Evolutionary conservation across 2,329 filamentous ascomycete species (phyloP), one percentile per base, ranked within the genome.

Genomic region (Fusarium ambrosium): DNA sequence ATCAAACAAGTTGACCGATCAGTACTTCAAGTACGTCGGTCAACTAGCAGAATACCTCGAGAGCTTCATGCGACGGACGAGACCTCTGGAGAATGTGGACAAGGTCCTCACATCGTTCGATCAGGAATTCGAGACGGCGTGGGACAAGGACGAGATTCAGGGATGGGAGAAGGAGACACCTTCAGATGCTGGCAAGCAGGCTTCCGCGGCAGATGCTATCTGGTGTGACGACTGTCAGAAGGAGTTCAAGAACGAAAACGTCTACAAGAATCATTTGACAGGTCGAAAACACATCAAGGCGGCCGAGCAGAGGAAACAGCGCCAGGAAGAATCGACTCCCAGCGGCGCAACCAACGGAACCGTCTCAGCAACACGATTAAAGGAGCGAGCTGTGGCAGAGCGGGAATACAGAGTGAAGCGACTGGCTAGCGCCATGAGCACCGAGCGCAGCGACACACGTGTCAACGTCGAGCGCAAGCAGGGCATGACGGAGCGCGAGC

Each of bases 391-490:
- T 0, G 92, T 99, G 11, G 97, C 97, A 2, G 94, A 97, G 81
- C 92, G 95, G 65, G 97, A 99, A 81, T 93, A 93, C 82, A 91
- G 95, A 20, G 89, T 98, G 62, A 93, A 92, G 80, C 93, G 93
- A 64, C 88, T 99, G 8, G 91, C 94, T 11, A 89, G 92, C 58
- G 91, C 93, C 6, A 97, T 99, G 91, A 92, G 94, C 81, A 93
- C 93, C 16, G 94, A 98, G 81, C 93, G 96, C 67, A 90, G 93
- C 82, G 96, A 98, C 80, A 98, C 97, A 0, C 91, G 94, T 59
- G 93, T 97, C 78, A 98, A 99, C 79, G 95, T 98, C 13, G 97
- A 99, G 87, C 93, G 97, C 62, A 97, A 95, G 83, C 95, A 97
- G 82, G 96, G 96, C 75, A 98, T 99, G 95, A 99, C 97, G 4